Conservation (phyloP, 805 yeast genomes). For the Pichia scutulata region DNA sequence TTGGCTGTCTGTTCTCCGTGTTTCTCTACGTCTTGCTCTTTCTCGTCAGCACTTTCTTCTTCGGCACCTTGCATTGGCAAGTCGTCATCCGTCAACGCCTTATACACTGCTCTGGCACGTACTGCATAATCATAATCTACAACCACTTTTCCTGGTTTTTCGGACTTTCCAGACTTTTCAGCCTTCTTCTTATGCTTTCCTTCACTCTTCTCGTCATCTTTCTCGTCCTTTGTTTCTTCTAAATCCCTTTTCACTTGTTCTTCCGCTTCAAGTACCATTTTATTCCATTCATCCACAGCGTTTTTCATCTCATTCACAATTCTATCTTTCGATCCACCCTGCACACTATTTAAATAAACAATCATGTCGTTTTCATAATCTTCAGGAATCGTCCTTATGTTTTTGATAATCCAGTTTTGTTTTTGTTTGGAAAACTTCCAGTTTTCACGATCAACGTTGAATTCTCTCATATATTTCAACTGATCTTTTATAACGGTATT, state of each 20-base stretch:
- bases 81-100: conserved; percentile 1
- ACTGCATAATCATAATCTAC: not conserved
- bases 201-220: conserved; percentile 7
- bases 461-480: conserved; percentile 54
- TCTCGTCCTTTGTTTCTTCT: conserved; percentile 14
- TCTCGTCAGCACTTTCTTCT: not conserved
- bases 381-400: conserved; percentile 44
- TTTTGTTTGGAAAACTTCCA: conserved; percentile 88
- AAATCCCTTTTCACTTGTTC: conserved; percentile 17
- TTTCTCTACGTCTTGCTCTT: no score
- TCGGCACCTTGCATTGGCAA: conserved; percentile 4
- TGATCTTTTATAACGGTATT: conserved; percentile 69
- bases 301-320: conserved; percentile 40
- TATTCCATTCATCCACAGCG: conserved; percentile 52
- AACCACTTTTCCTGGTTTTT: not conserved
- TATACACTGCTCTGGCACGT: conserved; percentile 11
- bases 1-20: no score
- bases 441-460: conserved; percentile 41
- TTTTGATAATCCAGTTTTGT: conserved; percentile 76
- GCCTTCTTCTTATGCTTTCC: conserved; percentile 9
- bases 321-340: conserved; percentile 63
- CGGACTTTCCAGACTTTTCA: not conserved
- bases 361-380: conserved; percentile 45
- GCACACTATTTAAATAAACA: conserved; percentile 50
- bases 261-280: conserved; percentile 35